Base-by-base conservation (phyloP, 108 stramenopile species). In the Nannochloropsis oceanica region DNA sequence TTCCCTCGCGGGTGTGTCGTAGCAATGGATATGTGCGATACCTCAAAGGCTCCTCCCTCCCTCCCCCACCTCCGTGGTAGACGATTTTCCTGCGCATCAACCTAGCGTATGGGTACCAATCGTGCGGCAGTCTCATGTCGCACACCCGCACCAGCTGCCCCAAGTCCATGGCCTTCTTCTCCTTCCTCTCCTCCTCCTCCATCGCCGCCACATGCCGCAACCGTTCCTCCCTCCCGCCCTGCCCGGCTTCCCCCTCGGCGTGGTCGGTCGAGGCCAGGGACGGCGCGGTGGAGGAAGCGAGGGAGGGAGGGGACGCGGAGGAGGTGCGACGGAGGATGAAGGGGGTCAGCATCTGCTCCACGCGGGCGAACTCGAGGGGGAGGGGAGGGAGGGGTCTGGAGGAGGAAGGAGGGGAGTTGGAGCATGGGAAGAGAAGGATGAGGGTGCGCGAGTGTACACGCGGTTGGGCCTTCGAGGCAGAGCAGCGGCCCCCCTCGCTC, bases 1-100 rank as follows among this genome's bases (percentile, higher is more conserved):
- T n/a, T n/a, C n/a, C n/a, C n/a, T n/a, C n/a, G n/a, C n/a, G n/a
- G n/a, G n/a, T n/a, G n/a, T n/a, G n/a, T n/a, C 18, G 46, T 11
- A 24, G 22, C 24, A 8, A 13, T 24, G 43, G 43, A 10, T 8
- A 12, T 24, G 0, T 12, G 44, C 27, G 1, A 20, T 18, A 24
- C 13, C 43, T 8, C 9, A 12, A 25, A 26, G 13, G 25, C 0
- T 1, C 44, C 11, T 0, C n/a, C 42, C 34, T 27, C 11, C 11
- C 20, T 34, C 20, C 34, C 12, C 2, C 43, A 85, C 86, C 89
- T 24, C 89, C 94, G 90, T 97, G 97, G 89, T 93, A 95, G 43
- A 95, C 92, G 80, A 97, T 93, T 84, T 84, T 86, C 27, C 92
- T 73, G 27, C 79, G 82, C 84, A 87, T 83, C n/a, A 88, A 50